These are phyloP conservation scores for Amphirosellinia nigrospora DNA, from an alignment of 495 filamentous ascomycete genomes.

Conservation along the genomic window DNA sequence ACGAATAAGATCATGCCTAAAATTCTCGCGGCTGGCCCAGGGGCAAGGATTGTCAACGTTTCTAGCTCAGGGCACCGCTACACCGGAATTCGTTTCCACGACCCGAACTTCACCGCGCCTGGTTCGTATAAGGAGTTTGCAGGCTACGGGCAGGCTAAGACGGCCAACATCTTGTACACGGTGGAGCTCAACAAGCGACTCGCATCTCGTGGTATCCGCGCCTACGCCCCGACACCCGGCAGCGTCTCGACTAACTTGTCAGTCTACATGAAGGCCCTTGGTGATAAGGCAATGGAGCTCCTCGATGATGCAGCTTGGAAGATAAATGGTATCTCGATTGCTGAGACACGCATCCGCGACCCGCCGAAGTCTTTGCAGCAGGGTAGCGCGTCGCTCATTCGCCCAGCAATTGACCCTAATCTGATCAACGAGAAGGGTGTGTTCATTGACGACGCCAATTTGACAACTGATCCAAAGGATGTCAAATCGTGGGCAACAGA, in stretches of 20 bases:
- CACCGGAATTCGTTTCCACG: slow-evolving; percentile 53
- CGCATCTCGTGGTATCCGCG: slow-evolving; percentile 35
- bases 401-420: slow-evolving; percentile 51
- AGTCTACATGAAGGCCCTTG: slow-evolving; percentile 13
- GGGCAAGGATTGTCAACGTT: slow-evolving; percentile 45
- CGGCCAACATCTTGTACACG: slow-evolving; percentile 64
- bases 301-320: slow-evolving; percentile 30
- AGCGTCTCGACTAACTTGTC: slow-evolving; percentile 43
- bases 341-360: slow-evolving; percentile 43
- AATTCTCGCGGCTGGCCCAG: slow-evolving; percentile 42
- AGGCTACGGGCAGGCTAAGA: slow-evolving; percentile 64
- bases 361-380: slow-evolving; percentile 50
- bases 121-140: slow-evolving; percentile 49
- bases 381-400: slow-evolving; percentile 47
- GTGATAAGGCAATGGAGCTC: slow-evolving; percentile 11
- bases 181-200: slow-evolving; percentile 55
- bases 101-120: slow-evolving; percentile 54
- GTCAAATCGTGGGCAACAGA: slow-evolving; percentile 48
- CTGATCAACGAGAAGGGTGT: slow-evolving; percentile 39
- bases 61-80: slow-evolving; percentile 49
- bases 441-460: slow-evolving; percentile 44
- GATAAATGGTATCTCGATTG: slow-evolving; percentile 39
- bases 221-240: slow-evolving; percentile 55
- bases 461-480: slow-evolving; percentile 34
- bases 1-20: slow-evolving; percentile 60